phyloP scores from a whole-genome alignment of 192 early-diverging fungal species.

The Coemansia sp. region DNA sequence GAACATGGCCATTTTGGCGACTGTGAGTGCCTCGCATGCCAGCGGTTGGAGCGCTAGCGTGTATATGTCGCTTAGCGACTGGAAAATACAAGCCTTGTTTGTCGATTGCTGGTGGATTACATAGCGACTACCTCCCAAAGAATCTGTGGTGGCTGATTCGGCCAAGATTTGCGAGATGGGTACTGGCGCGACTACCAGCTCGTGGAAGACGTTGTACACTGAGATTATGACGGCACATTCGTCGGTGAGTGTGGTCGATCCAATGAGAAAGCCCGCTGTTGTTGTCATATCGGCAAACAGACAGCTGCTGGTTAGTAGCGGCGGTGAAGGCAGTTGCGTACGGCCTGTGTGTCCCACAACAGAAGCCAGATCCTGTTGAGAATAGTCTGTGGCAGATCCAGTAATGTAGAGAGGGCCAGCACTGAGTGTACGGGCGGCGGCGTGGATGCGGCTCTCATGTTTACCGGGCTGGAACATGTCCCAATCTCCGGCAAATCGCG shows the following conservation, averaged over 20 bases:
- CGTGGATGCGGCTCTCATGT: slow-evolving; percentile 52
- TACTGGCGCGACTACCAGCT: slow-evolving; percentile 16
- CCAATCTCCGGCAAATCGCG: slow-evolving; percentile 50
- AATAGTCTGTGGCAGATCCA: slow-evolving; percentile 22
- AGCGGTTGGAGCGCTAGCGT: slow-evolving; percentile 23
- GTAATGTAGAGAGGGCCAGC: slow-evolving; percentile 62
- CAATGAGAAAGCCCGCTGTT: slow-evolving; percentile 7
- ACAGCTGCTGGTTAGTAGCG: slow-evolving; percentile 15
- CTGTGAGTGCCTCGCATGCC: slow-evolving; percentile 22
- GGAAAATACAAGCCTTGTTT: neutral
- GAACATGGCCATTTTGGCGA: slow-evolving; percentile 20
- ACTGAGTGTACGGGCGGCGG: slow-evolving; percentile 49
- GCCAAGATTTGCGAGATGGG: neutral
- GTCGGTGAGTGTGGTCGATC: slow-evolving; percentile 3
- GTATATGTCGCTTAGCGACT: neutral
- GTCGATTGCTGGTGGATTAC: slow-evolving; percentile 39
- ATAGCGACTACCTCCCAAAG: neutral
- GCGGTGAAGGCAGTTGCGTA: neutral
- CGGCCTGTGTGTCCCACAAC: neutral
- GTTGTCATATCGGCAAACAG: slow-evolving; percentile 36
- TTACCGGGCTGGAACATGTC: slow-evolving; percentile 60
- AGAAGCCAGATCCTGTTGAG: neutral
- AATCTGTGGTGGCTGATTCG: neutral
- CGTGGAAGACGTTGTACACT: slow-evolving; percentile 18
- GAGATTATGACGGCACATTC: slow-evolving; percentile 9